Conservation (phyloP, 768 basidiomycete species). For the Antrodiella citrinella region DNA sequence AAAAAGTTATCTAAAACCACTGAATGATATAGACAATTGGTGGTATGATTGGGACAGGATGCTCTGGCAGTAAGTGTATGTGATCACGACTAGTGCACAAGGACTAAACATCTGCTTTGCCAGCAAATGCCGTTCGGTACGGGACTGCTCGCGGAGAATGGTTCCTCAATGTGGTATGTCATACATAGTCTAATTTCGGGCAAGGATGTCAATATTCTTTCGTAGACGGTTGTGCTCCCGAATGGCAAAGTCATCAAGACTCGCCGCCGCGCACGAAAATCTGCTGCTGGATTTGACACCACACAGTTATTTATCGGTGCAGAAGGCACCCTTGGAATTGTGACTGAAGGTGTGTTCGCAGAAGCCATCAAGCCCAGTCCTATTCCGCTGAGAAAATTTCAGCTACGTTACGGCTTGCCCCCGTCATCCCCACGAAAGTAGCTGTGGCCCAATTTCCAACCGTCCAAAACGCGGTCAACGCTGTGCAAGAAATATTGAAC, state of each 20-base stretch:
- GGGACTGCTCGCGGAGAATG: slow-evolving; percentile 84
- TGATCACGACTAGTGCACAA: not conserved
- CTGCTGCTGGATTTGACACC: slow-evolving; percentile 77
- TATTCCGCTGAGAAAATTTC: too few species aligned
- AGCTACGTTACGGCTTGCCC: slow-evolving; percentile 80
- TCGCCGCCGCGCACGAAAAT: slow-evolving; percentile 68
- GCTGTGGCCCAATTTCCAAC: slow-evolving; percentile 83
- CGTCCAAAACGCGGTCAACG: slow-evolving; percentile 67
- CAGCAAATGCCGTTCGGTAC: slow-evolving; percentile 76
- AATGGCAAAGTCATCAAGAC: slow-evolving; percentile 84
- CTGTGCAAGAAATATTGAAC: slow-evolving; percentile 74
- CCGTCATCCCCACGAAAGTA: slow-evolving; percentile 73
- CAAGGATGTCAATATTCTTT: not conserved
- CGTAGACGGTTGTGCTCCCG: slow-evolving; percentile 75
- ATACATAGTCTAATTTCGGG: not conserved
- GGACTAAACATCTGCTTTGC: not conserved
- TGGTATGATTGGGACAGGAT: slow-evolving; percentile 85
- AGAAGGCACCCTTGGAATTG: slow-evolving; percentile 81
- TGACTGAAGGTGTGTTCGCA: slow-evolving; percentile 59
- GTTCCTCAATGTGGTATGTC: slow-evolving; percentile 69
- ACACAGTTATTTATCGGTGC: slow-evolving; percentile 86
- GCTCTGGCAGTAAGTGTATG: slow-evolving; percentile 61
- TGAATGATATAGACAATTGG: slow-evolving; percentile 54
- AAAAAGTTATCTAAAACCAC: too few species aligned
- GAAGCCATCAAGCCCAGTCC: too few species aligned